Conservation (phyloP, 352 stramenopile species). For the Detonula confervacea region DNA sequence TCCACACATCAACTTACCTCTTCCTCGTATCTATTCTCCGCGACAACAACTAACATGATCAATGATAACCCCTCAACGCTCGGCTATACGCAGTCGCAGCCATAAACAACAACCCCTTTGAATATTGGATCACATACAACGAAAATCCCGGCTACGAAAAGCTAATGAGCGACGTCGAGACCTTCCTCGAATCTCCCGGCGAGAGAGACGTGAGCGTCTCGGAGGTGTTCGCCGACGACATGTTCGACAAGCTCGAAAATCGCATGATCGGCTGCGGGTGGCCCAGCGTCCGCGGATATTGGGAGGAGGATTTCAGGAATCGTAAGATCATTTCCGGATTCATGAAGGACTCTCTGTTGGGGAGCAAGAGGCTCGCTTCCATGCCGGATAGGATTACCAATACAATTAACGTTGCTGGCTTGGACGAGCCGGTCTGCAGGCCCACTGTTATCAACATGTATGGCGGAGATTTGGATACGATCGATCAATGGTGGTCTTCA, state of each 20-base stretch:
- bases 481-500: conserved; percentile 82
- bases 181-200: conserved; percentile 82
- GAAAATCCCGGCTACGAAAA: conserved; percentile 84
- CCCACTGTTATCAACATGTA: conserved; percentile 89
- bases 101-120: conserved; percentile 91
- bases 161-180: conserved; percentile 86
- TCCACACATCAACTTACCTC: too few relatives aligned
- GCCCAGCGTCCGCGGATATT: conserved; percentile 76
- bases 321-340: conserved; percentile 85
- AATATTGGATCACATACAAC: conserved; percentile 89
- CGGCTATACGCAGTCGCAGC: too few relatives aligned
- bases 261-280: conserved; percentile 73
- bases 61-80: too few relatives aligned
- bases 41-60: too few relatives aligned
- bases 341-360: conserved; percentile 83
- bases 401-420: conserved; percentile 82
- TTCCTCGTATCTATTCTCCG: too few relatives aligned
- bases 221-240: conserved; percentile 85
- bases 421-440: conserved; percentile 69
- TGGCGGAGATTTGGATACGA: conserved; percentile 69
- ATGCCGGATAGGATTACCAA: conserved; percentile 87
- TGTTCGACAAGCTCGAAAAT: conserved; percentile 82
- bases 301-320: conserved; percentile 84
- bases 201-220: conserved; percentile 81
- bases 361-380: conserved; percentile 65